Evolutionary conservation across 768 basidiomycete species (phyloP), one percentile per base, ranked within the genome.

Genomic region (Dioszegia aurantiaca): DNA sequence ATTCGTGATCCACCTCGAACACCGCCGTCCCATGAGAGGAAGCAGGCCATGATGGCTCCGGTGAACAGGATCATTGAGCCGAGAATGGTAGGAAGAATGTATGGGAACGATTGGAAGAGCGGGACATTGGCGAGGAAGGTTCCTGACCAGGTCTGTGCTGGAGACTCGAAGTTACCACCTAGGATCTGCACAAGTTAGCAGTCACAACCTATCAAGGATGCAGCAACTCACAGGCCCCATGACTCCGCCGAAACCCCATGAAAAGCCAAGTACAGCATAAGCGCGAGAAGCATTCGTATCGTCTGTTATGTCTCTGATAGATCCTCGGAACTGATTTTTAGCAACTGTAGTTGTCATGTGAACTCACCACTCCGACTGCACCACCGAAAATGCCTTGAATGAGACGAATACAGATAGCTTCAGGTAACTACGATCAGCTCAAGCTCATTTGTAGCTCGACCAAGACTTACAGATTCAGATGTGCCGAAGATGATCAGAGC

Each of bases 261-360:
- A 89, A 76, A 94, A 95, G 84, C 92, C 93, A 45, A 97, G 80
- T 57, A 93, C 88, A 44, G 92, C 90, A 76, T 97, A 98, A 23
- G 94, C 95, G 65, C 90, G 83, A 24, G 88, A 88, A 77, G 97
- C 93, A 76, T 99, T 99, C 51, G 86, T 87, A 27, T 85, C 79
- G 75, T 98, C 93, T 0, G 95, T 93, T 58, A 99, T 82, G 63
- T 86, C 86, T 12, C 88, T 79, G 49, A 98, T 86, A 19, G 85
- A 87, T 12, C 91, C 89, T 70, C 94, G 84, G 42, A 73, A 75
- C 73, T 72, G 51, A 4, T 0, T 12, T 14, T 1, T 23, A 23
- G 44, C 1, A 53, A n/a, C 17, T 24, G n/a, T 33, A 1, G 19
- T 23, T 14, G 37, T 56, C 31, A 27, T 11, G 21, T 2, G 27